Percentiles rank a stretch among this genome's conserved stretches.
phyloP scores from a whole-genome alignment of 257 asterid genomes.

The Lantana camara region DNA sequence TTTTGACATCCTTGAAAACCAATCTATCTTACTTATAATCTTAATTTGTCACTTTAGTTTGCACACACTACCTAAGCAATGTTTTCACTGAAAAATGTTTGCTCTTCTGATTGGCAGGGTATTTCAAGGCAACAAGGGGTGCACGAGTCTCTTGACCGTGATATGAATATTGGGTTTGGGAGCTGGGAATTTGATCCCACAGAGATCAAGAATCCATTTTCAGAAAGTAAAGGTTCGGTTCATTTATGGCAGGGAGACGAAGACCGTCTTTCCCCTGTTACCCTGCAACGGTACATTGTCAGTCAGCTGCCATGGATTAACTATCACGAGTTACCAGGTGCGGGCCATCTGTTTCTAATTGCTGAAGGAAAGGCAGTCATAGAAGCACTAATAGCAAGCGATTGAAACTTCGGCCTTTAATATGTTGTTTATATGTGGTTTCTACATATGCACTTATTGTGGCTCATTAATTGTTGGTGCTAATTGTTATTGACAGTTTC shows the following conservation, averaged over 20 bases:
- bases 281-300: constrained; percentile 66
- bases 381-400: constrained; percentile 47
- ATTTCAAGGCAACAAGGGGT: constrained; percentile 77
- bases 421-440: constrained; percentile 12
- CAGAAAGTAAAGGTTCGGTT: constrained; percentile 57
- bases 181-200: constrained; percentile 83
- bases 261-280: constrained; percentile 61
- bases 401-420: constrained; percentile 22
- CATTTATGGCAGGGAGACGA: constrained; percentile 93
- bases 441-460: not conserved
- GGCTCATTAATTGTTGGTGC: not conserved
- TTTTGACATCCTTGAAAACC: not conserved
- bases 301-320: constrained; percentile 73
- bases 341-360: constrained; percentile 70
- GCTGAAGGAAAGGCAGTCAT: constrained; percentile 62
- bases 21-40: not conserved
- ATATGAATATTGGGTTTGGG: constrained; percentile 66
- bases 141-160: constrained; percentile 70
- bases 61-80: too few relatives aligned
- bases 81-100: too few relatives aligned
- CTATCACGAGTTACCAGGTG: constrained; percentile 76
- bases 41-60: too few relatives aligned
- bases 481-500: not conserved
- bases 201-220: constrained; percentile 63
- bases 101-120: constrained; percentile 49